phyloP scores from a whole-genome alignment of 2,329 filamentous ascomycete genomes.

The Grosmannia serpens region DNA sequence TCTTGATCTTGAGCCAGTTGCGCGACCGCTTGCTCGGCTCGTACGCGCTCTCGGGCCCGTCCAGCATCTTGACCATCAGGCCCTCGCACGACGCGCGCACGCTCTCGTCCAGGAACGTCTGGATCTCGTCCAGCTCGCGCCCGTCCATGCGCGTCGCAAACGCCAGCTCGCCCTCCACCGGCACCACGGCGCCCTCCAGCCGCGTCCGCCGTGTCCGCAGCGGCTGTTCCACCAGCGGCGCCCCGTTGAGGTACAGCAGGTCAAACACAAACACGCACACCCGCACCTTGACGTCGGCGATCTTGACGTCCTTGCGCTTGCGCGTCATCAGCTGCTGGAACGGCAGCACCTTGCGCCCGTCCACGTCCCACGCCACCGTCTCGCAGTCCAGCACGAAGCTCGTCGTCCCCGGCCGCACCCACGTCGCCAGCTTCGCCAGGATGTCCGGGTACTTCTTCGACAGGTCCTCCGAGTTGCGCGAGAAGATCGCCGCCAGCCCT shows the following conservation, averaged over 20 bases:
- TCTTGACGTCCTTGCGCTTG: slow-evolving; percentile 93
- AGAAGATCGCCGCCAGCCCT: slow-evolving; percentile 88
- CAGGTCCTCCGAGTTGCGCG: slow-evolving; percentile 89
- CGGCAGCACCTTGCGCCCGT: slow-evolving; percentile 87
- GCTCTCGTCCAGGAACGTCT: slow-evolving; percentile 82
- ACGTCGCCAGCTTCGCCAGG: slow-evolving; percentile 71
- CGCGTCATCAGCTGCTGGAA: slow-evolving; percentile 98
- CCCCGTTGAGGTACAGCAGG: slow-evolving; percentile 82
- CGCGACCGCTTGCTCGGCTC: slow-evolving; percentile 92
- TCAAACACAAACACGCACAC: slow-evolving; percentile 97
- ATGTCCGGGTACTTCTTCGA: slow-evolving; percentile 98
- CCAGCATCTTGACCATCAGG: slow-evolving; percentile 98
- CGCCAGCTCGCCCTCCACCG: slow-evolving; percentile 79
- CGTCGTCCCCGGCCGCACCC: slow-evolving; percentile 82
- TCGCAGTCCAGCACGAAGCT: slow-evolving; percentile 99
- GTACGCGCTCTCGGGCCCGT: slow-evolving; percentile 84
- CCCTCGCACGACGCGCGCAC: slow-evolving; percentile 95
- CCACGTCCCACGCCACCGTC: slow-evolving; percentile 92
- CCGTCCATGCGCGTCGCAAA: slow-evolving; percentile 83
- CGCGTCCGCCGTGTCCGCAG: slow-evolving; percentile 74
- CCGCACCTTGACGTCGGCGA: slow-evolving; percentile 90
- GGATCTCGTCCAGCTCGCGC: slow-evolving; percentile 86
- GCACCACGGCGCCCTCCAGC: slow-evolving; percentile 59
- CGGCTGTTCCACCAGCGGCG: slow-evolving; percentile 76
- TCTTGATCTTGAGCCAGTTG: slow-evolving; percentile 99